phyloP scores from a whole-genome alignment of 768 basidiomycete genomes.

The Boletus eberwhitei region DNA sequence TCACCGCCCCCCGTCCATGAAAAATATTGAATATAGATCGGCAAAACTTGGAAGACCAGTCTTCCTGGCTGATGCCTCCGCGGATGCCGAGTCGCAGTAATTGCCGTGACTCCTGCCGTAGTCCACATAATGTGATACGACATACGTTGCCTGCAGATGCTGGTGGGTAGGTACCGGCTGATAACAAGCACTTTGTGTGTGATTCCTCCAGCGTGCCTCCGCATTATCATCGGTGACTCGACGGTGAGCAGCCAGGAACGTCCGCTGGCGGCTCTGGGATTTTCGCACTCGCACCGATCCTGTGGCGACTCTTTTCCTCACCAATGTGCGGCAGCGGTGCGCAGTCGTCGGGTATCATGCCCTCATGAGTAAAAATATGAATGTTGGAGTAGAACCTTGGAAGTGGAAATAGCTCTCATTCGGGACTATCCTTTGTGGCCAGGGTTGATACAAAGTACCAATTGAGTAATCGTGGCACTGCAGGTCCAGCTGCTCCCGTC shows the following conservation, averaged over 20 bases:
- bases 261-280: too few species aligned
- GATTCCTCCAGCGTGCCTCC: background rate
- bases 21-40: background rate
- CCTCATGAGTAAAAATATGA: background rate
- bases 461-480: background rate
- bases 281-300: background rate
- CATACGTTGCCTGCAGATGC: background rate
- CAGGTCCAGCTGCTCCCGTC: too few species aligned
- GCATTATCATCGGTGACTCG: background rate
- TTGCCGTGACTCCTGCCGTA: background rate
- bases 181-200: background rate
- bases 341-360: background rate
- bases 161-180: too few species aligned
- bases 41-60: background rate
- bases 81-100: background rate
- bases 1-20: too few species aligned
- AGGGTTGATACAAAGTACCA: background rate
- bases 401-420: background rate
- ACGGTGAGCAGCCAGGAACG: background rate
- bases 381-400: background rate
- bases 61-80: background rate
- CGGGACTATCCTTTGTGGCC: background rate
- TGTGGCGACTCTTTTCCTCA: background rate
- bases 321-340: background rate
- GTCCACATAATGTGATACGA: background rate